Conservation (phyloP, 2,329 filamentous ascomycete species). For the Leptographium galeiforme region DNA sequence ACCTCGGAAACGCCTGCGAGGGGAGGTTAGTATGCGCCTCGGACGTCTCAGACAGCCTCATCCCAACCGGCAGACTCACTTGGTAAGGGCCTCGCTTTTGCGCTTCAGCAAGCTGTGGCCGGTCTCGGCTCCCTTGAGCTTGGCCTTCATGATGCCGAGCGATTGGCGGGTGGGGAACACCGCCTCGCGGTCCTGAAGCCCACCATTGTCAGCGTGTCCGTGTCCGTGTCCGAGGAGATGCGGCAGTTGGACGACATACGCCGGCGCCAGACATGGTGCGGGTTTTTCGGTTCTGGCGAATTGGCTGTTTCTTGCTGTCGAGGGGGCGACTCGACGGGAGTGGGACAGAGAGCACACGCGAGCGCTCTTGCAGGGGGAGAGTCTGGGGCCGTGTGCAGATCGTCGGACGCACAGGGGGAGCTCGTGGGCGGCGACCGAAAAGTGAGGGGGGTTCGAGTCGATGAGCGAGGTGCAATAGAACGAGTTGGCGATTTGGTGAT, state of each 20-base stretch:
- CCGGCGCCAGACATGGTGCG: constrained; percentile 15
- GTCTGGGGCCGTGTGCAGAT: too few species aligned
- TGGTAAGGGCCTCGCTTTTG: constrained; percentile 96
- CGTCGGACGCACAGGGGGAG: too few species aligned
- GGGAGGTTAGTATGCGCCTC: neutral
- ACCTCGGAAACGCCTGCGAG: constrained; percentile 73
- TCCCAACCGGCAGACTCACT: constrained; percentile 41
- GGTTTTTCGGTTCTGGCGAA: constrained; percentile 5
- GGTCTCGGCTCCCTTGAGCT: constrained; percentile 85
- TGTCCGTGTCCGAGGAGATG: neutral
- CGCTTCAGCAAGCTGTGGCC: constrained; percentile 92
- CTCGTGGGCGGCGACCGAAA: too few species aligned
- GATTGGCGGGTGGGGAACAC: constrained; percentile 98
- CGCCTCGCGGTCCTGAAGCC: constrained; percentile 70
- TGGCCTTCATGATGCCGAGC: constrained; percentile 91
- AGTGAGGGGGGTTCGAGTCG: too few species aligned
- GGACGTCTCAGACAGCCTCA: too few species aligned
- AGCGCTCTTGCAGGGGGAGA: too few species aligned
- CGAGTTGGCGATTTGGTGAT: neutral
- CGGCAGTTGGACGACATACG: constrained; percentile 10
- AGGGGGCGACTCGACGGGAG: too few species aligned
- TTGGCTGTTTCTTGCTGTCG: neutral
- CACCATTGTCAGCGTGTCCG: neutral
- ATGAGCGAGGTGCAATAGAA: too few species aligned
- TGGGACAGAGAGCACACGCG: too few species aligned